Conservation (phyloP, 371 early-diverging fungal species). For the Saksenaea oblongispora region DNA sequence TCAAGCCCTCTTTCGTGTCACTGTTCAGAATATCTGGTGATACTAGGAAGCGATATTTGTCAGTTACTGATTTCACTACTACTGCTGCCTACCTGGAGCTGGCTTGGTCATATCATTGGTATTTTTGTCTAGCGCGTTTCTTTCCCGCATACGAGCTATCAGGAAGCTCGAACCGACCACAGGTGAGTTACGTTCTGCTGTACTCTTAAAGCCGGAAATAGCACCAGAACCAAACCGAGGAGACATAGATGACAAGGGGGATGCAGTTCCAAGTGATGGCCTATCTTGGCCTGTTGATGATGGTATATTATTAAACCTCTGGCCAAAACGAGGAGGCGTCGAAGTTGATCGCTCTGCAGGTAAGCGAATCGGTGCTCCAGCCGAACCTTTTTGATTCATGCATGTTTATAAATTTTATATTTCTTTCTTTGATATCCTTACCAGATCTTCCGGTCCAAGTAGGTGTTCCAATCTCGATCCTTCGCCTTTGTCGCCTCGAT, state of each 20-base stretch:
- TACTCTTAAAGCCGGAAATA: slow-evolving; percentile 36
- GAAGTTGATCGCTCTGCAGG: slow-evolving; percentile 15
- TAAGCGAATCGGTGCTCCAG: slow-evolving; percentile 51
- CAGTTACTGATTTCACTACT: background rate
- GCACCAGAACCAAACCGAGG: slow-evolving; percentile 39
- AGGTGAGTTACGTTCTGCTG: slow-evolving; percentile 9
- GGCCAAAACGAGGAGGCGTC: slow-evolving; percentile 53
- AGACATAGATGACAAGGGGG: slow-evolving; percentile 9
- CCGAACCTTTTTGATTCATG: slow-evolving; percentile 22
- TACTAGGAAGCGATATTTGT: background rate
- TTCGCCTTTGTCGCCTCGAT: slow-evolving; percentile 19
- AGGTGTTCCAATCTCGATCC: slow-evolving; percentile 52
- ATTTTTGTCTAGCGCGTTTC: slow-evolving; percentile 38
- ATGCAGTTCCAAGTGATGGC: background rate
- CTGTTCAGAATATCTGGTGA: slow-evolving; percentile 24
- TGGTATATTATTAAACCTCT: slow-evolving; percentile 26
- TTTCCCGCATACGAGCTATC: slow-evolving; percentile 51
- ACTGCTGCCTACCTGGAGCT: background rate
- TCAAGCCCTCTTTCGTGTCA: slow-evolving; percentile 40
- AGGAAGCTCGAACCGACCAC: slow-evolving; percentile 32
- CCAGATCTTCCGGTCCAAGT: slow-evolving; percentile 75
- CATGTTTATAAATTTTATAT: background rate
- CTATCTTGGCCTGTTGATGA: slow-evolving; percentile 5
- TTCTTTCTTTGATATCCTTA: background rate
- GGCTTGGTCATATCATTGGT: background rate